Evolutionary conservation across 2,329 filamentous ascomycete genomes (phyloP).

Genomic region (Xylaria hypoxylon): DNA sequence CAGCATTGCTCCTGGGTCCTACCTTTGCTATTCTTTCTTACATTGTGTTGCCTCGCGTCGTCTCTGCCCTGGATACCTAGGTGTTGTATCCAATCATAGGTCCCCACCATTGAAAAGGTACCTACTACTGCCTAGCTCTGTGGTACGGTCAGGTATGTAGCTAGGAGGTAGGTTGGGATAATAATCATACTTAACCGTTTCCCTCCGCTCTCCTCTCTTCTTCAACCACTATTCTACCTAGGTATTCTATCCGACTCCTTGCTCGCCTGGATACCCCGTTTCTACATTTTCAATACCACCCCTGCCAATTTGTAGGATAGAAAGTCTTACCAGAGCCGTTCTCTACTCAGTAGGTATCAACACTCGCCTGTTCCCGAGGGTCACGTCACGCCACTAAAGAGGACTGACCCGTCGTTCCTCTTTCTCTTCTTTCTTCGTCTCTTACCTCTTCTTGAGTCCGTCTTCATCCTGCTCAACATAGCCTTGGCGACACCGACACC

Average conservation of each 20-base stretch:
- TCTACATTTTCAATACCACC: constrained; percentile 9
- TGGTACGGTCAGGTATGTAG: neutral
- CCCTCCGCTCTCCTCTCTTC: constrained; percentile 13
- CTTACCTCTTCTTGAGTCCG: constrained; percentile 7
- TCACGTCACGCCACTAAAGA: constrained; percentile 9
- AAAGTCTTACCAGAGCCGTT: neutral
- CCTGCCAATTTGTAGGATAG: neutral
- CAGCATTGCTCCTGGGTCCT: neutral
- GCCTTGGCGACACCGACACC: constrained; percentile 16
- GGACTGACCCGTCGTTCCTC: neutral
- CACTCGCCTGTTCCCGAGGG: constrained; percentile 1
- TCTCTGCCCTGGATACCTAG: constrained; percentile 5
- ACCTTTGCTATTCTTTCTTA: neutral
- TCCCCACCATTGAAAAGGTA: constrained; percentile 9
- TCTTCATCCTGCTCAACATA: constrained; percentile 7
- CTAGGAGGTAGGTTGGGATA: neutral
- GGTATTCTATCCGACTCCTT: neutral
- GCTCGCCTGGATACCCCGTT: neutral
- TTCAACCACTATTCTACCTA: neutral
- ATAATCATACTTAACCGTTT: constrained; percentile 11
- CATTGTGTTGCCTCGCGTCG: constrained; percentile 20
- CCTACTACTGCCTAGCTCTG: constrained; percentile 6
- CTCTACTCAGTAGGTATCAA: neutral
- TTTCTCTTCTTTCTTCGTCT: neutral
- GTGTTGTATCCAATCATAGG: constrained; percentile 15